Conservation (phyloP, 2,329 filamentous ascomycete genomes). For the Aspergillus sp. region DNA sequence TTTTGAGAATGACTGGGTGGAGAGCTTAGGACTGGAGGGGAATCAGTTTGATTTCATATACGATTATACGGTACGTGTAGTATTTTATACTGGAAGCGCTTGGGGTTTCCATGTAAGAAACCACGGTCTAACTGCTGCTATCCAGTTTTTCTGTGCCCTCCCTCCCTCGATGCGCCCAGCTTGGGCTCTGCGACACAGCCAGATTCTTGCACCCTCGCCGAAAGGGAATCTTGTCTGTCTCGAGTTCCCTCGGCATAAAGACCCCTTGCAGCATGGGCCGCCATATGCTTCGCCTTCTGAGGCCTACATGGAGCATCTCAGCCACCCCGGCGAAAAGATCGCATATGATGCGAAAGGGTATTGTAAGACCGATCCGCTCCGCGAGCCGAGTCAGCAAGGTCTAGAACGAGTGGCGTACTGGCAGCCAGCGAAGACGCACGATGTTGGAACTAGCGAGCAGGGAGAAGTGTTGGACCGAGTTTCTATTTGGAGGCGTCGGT, state of each 20-base stretch:
- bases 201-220: slow-evolving; percentile 51
- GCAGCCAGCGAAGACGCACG: slow-evolving; percentile 57
- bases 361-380: slow-evolving; percentile 49
- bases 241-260: slow-evolving; percentile 76
- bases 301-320: slow-evolving; percentile 71
- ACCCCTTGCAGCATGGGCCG: slow-evolving; percentile 64
- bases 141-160: slow-evolving; percentile 62
- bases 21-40: background rate
- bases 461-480: slow-evolving; percentile 45
- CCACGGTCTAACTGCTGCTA: background rate
- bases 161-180: slow-evolving; percentile 53
- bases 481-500: slow-evolving; percentile 43
- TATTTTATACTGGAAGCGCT: background rate
- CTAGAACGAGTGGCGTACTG: slow-evolving; percentile 54
- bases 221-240: slow-evolving; percentile 61
- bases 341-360: slow-evolving; percentile 59
- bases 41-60: slow-evolving; percentile 20
- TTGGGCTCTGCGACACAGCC: slow-evolving; percentile 58
- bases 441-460: slow-evolving; percentile 49
- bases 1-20: slow-evolving; percentile 15
- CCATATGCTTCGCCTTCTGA: slow-evolving; percentile 70
- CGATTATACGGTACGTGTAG: slow-evolving; percentile 52
- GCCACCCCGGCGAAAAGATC: slow-evolving; percentile 66
- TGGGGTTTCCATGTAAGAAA: background rate
- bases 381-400: slow-evolving; percentile 40